Evolutionary conservation across 78 protist genomes (phyloP).

Genomic region (Dictyostelium citrinum): DNA sequence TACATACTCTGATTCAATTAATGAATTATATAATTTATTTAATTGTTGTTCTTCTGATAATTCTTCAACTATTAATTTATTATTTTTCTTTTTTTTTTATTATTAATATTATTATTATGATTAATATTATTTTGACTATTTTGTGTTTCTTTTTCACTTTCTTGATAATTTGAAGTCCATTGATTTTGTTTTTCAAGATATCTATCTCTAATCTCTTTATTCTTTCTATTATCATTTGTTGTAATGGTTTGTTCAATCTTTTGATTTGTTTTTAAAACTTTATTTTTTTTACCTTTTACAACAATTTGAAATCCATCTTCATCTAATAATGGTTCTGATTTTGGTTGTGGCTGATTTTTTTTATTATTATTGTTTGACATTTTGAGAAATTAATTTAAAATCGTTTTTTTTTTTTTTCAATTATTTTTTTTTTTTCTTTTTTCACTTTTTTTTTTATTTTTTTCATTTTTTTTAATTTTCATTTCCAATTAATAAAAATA

Average conservation of each 20-base stretch:
- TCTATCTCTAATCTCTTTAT: conserved; percentile 37
- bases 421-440: too few species aligned
- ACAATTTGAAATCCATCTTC: conserved; percentile 58
- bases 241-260: neutral
- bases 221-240: conserved; percentile 17
- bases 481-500: too few species aligned
- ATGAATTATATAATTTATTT: neutral
- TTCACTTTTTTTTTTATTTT: too few species aligned
- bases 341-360: neutral
- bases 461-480: too few species aligned
- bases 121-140: neutral
- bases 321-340: conserved; percentile 1
- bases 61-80: conserved; percentile 1
- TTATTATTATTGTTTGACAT: neutral
- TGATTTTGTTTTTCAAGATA: conserved; percentile 17
- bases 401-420: neutral
- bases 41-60: conserved; percentile 23
- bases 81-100: neutral
- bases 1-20: neutral
- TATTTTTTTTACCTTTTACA: conserved; percentile 56
- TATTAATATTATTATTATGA: neutral
- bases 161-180: neutral
- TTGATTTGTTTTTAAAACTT: neutral
- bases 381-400: neutral
- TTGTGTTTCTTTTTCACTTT: neutral